Evolutionary conservation across 139 green algal genomes (phyloP).

Genomic region (Tetraselmis striata): DNA sequence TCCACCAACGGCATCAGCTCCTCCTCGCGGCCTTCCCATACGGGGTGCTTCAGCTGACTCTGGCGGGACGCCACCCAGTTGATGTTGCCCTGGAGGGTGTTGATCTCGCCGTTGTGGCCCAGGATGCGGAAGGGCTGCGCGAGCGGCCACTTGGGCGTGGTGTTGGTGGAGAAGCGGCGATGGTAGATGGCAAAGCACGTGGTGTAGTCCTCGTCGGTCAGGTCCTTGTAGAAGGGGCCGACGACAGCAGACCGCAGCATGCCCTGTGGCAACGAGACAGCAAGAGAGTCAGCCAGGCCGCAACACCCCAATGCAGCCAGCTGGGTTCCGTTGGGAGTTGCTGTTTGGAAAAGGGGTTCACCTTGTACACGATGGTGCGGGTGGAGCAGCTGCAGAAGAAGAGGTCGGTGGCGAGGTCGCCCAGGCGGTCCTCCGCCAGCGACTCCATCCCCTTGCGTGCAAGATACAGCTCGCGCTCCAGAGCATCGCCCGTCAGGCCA

Average conservation of each 20-base stretch:
- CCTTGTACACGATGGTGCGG: slow-evolving; percentile 97
- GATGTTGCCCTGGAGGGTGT: slow-evolving; percentile 98
- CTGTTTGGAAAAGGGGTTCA: slow-evolving; percentile 26
- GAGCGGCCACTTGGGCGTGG: slow-evolving; percentile 95
- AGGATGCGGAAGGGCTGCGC: slow-evolving; percentile 97
- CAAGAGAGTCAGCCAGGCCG: too few relatives aligned
- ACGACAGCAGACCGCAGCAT: slow-evolving; percentile 86
- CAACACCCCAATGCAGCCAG: too few relatives aligned
- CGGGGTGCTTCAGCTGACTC: slow-evolving; percentile 69
- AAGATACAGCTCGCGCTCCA: slow-evolving; percentile 95
- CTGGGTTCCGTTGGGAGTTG: too few relatives aligned
- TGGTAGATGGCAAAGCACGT: slow-evolving; percentile 97
- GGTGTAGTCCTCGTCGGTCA: slow-evolving; percentile 74
- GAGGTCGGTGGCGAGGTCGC: slow-evolving; percentile 52
- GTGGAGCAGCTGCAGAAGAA: slow-evolving; percentile 86
- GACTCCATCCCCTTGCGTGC: slow-evolving; percentile 85
- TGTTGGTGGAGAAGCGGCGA: slow-evolving; percentile 98
- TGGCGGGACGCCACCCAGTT: slow-evolving; percentile 96
- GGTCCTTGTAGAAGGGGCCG: slow-evolving; percentile 85
- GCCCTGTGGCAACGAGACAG: too few relatives aligned
- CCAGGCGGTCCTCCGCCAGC: slow-evolving; percentile 33
- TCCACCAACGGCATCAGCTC: slow-evolving; percentile 85
- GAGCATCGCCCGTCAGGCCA: slow-evolving; percentile 61
- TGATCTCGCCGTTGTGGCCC: slow-evolving; percentile 99
- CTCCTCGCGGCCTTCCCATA: slow-evolving; percentile 85